A percentile compares a stretch with the other conserved stretches of the same genome.
These are phyloP conservation scores for Euphorbia peplus DNA, from an alignment of 345 rosid species.

Conservation along the genomic window DNA sequence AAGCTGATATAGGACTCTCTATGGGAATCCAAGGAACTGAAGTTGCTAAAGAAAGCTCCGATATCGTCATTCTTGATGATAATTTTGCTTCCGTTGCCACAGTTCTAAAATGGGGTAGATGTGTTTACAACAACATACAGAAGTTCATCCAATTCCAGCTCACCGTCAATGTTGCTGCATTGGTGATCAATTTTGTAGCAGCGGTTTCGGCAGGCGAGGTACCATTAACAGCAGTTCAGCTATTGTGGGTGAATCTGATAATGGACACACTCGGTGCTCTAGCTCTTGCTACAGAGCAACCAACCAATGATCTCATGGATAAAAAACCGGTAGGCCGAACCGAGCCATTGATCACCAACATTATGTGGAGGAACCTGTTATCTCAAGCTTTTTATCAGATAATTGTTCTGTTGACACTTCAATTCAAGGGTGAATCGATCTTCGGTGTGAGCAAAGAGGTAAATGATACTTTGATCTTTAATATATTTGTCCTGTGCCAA, in stretches of 20 bases:
- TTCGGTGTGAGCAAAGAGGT: conserved; percentile 48
- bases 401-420: conserved; percentile 53
- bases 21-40: conserved; percentile 83
- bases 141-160: conserved; percentile 82
- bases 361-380: conserved; percentile 75
- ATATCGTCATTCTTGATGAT: conserved; percentile 70
- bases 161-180: conserved; percentile 62
- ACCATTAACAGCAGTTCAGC: conserved; percentile 64
- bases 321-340: conserved; percentile 59
- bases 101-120: conserved; percentile 73
- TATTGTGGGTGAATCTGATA: conserved; percentile 73
- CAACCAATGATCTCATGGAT: conserved; percentile 61
- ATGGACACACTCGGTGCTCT: conserved; percentile 81
- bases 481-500: conserved; percentile 65
- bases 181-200: conserved; percentile 64
- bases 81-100: conserved; percentile 65
- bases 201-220: conserved; percentile 71
- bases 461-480: conserved; percentile 65
- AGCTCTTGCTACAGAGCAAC: conserved; percentile 66
- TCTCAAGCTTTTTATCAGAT: conserved; percentile 71
- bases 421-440: conserved; percentile 58
- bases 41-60: conserved; percentile 79
- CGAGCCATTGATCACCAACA: conserved; percentile 56
- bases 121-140: conserved; percentile 71
- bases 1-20: conserved; percentile 70